phyloP scores from a whole-genome alignment of 495 filamentous ascomycete genomes.

The Lepraria neglecta region DNA sequence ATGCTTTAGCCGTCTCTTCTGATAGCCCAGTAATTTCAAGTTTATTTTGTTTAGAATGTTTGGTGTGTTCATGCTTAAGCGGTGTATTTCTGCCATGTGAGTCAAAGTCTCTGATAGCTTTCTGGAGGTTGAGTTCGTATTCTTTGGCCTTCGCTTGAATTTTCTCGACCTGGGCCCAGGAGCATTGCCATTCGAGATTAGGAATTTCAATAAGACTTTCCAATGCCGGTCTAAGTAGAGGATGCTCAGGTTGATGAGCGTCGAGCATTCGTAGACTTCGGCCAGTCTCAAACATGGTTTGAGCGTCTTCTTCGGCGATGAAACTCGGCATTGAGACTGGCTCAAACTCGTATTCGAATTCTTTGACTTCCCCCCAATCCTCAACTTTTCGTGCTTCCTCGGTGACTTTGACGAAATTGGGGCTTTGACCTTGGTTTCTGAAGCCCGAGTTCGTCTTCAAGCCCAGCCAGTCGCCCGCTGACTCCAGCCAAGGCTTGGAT shows the following conservation, averaged over 20 bases:
- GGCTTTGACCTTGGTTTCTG: conserved; percentile 37
- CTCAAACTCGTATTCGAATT: conserved; percentile 54
- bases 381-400: conserved; percentile 51
- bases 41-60: conserved; percentile 12
- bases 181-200: conserved; percentile 62
- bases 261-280: conserved; percentile 68
- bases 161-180: conserved; percentile 65
- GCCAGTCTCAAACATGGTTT: conserved; percentile 68
- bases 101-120: conserved; percentile 35
- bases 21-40: conserved; percentile 46
- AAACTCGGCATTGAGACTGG: conserved; percentile 59
- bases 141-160: conserved; percentile 54
- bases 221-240: conserved; percentile 50
- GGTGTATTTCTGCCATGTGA: not conserved
- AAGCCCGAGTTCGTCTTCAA: conserved; percentile 51
- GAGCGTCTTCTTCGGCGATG: conserved; percentile 56
- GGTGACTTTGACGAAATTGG: conserved; percentile 56
- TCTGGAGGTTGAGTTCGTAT: conserved; percentile 53
- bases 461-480: conserved; percentile 72
- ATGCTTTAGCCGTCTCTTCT: conserved; percentile 43
- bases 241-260: conserved; percentile 69
- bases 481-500: conserved; percentile 61
- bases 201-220: conserved; percentile 46
- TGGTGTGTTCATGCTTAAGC: conserved; percentile 14
- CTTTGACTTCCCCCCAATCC: conserved; percentile 44